Evolutionary conservation across 169 alveolate genomes (phyloP), one percentile per base, ranked within the genome.

Genomic region (Besnoitia besnoiti): DNA sequence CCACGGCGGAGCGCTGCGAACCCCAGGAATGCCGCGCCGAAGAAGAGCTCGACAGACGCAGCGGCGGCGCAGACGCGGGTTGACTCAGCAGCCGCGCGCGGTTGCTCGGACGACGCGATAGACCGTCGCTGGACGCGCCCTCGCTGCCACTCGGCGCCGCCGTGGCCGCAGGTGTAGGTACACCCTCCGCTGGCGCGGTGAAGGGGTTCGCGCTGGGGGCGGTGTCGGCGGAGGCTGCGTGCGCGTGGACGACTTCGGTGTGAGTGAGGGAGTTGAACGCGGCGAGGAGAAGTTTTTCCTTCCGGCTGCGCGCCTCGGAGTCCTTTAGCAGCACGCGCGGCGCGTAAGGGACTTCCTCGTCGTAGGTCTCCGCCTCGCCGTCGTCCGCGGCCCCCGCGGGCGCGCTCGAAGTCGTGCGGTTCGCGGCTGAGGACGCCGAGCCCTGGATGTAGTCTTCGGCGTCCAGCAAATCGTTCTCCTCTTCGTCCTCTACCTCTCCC

Each of bases 251-350:
- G 37, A 75, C 80, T 37, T 89, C 93, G 27, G 93, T 33, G 46
- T 89, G 93, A 27, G 93, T 76, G 37, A 89, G 93, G 30, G 80
- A 55, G 44, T 76, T 89, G 89, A 89, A 61, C 59, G 89, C 89
- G 30, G 89, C 93, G 49, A 89, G 80, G 75, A 89, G 87, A 50
- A 89, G 93, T 79, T 89, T 77, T 55, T 89, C 88, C 61, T 89
- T 89, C 35, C 93, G 47, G 21, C 80, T 46, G 4, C 93, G 75
- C n/a, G 93, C 93, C n/a, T 77, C 93, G 39, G 93, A 76, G 55
- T 89, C 93, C 7, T 76, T 82, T 21, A 51, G 67, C 77, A 89
- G 89, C 79, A 89, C 88, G 40, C 77, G 87, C 39, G 77, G 80
- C 44, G 61, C 51, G 80, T 40, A 89, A 0, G 93, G 93, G 0